These are phyloP conservation scores for Chaetomiaceae sp. DNA, from an alignment of 2,329 filamentous ascomycete genomes.

Conservation along the genomic window DNA sequence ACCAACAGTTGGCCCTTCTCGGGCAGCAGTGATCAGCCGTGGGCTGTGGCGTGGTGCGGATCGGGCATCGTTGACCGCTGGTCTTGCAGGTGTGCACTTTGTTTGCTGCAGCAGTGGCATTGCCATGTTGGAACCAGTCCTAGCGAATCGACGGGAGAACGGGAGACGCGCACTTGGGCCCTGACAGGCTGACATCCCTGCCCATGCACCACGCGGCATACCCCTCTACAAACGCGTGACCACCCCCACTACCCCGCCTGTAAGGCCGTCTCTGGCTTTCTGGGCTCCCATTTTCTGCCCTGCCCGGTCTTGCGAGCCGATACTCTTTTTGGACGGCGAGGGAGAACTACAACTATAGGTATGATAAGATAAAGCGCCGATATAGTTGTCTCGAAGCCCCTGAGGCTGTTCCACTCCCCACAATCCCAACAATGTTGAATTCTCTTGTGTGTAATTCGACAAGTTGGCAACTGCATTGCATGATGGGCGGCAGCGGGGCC, in stretches of 20 bases:
- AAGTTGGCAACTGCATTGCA: too few species aligned
- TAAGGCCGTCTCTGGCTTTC: not conserved
- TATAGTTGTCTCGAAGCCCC: too few species aligned
- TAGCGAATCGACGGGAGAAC: not conserved
- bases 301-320: too few species aligned
- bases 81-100: conserved; percentile 9
- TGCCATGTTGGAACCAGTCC: not conserved
- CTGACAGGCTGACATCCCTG: too few species aligned
- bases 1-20: conserved; percentile 7
- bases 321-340: too few species aligned
- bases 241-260: conserved; percentile 6
- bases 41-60: not conserved
- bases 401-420: too few species aligned
- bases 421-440: too few species aligned
- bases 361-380: too few species aligned
- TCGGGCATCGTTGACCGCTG: conserved; percentile 22
- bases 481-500: not conserved
- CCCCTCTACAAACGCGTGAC: conserved; percentile 3
- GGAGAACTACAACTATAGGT: too few species aligned
- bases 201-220: conserved; percentile 6
- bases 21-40: conserved; percentile 16
- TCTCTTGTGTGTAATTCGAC: too few species aligned
- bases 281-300: not conserved
- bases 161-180: not conserved
- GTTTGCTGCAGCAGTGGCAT: conserved; percentile 6